Base-by-base conservation (phyloP, 371 early-diverging fungal genomes). In the Nosema muscidifuracis region DNA sequence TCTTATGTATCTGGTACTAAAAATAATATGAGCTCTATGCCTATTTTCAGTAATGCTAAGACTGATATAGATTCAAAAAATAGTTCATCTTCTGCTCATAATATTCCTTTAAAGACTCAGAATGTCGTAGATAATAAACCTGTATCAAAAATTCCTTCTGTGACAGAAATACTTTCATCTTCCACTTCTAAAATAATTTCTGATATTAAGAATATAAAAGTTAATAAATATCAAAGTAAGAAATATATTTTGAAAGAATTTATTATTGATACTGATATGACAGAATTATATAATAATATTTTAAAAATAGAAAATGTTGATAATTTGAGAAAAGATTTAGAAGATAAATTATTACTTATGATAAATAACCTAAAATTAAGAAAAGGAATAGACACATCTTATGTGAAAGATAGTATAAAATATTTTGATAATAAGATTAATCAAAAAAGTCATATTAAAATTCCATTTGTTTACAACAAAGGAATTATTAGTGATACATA, bases 341-440 rank as follows among this genome's bases (percentile, higher is more conserved):
- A 51, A 6, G 56, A 66, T 24, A 33, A 66, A 13, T 55, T 66
- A 36, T 55, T 55, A 1, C 12, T 31, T 10, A 66, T 66, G 67
- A 51, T 51, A 6, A 51, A 36, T 26, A 53, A 24, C 10, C 36
- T 66, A 36, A 33, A 66, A 26, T 20, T 51, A 15, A 36, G 42
- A 4, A 20, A 51, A 22, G 47, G 53, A 18, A 47, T 66, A 22
- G 67, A 66, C 42, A 34, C 31, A 24, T 50, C 47, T 20, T 53
- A 38, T 40, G 34, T 66, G 34, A 66, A 38, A 55, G 51, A 51
- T 30, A 55, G 55, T 33, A 40, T 66, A 20, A 66, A 53, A 24
- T 66, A 55, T 24, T 36, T 55, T 66, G 67, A 66, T 40, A 66
- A 34, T 20, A 38, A 38, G 2, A 66, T 66, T 31, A 55, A 66